Base-by-base conservation (phyloP, 345 rosid species). In the Rubroshorea leprosula region DNA sequence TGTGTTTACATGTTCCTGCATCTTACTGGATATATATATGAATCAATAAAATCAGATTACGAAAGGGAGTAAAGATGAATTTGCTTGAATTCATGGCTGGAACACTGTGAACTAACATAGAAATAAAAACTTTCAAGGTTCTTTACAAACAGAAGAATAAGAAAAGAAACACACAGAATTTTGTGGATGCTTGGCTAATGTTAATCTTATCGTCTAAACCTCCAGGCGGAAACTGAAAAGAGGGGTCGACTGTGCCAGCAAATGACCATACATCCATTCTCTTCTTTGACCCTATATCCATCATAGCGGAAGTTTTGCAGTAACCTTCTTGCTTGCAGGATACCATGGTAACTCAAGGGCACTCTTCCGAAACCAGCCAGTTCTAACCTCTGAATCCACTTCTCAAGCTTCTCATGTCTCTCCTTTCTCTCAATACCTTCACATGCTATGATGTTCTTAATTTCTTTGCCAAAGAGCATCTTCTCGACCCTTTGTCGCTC, bases 391-490 rank as follows among this genome's bases (percentile, higher is more conserved):
- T 75, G 54, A 51, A 76, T 68, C 93, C 93, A 85, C 60, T 78
- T 82, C 61, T 82, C 93, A 16, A 85, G 76, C 67, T 80, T 82
- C 61, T 85, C 93, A 39, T 82, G 93, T 62, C 93, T 85, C 65
- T 78, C 83, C 65, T 63, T 85, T 57, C 93, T 76, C 53, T 85
- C 77, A 1, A 38, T 26, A 21, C 93, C 93, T 61, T 85, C 93
- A 11, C 89, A 77, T 0, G 93, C 84, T 57, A 85, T 75, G 46
- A 85, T 78, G 57, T 80, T 85, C 72, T 82, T 82, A 17, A 85
- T 82, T 68, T 85, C 89, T 78, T 85, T 83, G 9, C 93, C 89
- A 0, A 82, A 82, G 24, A 85, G 67, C 84, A 78, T 75, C 76
- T 85, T 82, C 70, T 85, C 93, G 18, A 85, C 74, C 65, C 79